These are phyloP conservation scores for Leishmania tarentolae DNA, from an alignment of 208 protist genomes.

Conservation along the genomic window DNA sequence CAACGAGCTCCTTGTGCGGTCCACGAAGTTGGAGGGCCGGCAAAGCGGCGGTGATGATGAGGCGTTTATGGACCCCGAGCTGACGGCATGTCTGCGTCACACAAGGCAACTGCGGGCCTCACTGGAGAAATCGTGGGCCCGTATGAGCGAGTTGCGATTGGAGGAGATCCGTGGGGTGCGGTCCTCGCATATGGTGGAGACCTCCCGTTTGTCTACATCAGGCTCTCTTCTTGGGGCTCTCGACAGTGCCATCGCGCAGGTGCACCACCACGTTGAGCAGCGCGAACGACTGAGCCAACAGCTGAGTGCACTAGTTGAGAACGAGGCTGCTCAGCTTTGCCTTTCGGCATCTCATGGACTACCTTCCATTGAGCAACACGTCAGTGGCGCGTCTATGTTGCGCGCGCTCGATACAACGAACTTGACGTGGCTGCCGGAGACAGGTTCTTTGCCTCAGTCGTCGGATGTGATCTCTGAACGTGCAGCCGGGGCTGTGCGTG, in stretches of 20 bases:
- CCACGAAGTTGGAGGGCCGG: conserved; percentile 19
- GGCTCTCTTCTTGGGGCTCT: neutral
- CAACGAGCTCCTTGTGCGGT: conserved; percentile 66
- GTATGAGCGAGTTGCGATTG: conserved; percentile 9
- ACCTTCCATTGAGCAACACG: neutral
- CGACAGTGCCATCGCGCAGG: neutral
- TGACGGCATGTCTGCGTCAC: conserved; percentile 21
- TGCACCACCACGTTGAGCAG: conserved; percentile 12
- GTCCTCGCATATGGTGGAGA: neutral
- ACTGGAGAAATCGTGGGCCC: conserved; percentile 20
- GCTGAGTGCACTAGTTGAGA: conserved; percentile 15
- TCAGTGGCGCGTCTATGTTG: neutral
- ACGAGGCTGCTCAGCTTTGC: conserved; percentile 1
- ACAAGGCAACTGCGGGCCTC: conserved; percentile 18
- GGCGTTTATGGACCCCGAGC: neutral
- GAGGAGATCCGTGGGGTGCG: neutral
- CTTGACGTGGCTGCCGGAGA: neutral
- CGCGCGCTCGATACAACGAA: too few species aligned
- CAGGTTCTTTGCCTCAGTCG: neutral
- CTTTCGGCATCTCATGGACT: neutral
- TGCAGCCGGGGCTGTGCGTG: conserved; percentile 15
- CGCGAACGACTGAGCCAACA: conserved; percentile 13
- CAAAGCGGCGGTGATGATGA: conserved; percentile 8
- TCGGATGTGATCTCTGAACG: neutral
- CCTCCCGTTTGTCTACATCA: neutral